Conservation (phyloP, 768 basidiomycete genomes). For the Pleurotus citrinopileatus region DNA sequence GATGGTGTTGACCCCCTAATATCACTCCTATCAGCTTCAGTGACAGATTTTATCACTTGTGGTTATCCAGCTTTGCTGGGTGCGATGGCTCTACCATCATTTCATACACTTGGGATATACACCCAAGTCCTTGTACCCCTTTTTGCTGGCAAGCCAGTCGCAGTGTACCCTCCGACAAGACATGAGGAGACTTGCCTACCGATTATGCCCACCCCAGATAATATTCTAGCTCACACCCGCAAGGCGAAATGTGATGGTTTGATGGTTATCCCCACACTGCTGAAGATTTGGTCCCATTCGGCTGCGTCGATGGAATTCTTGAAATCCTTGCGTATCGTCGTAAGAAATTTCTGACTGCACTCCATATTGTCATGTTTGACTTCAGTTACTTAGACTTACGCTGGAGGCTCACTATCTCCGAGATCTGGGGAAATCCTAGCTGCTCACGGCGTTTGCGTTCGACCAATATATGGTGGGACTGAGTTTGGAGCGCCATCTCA, state of each 20-base stretch:
- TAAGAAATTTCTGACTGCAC: too few species aligned
- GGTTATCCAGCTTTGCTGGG: constrained; percentile 19
- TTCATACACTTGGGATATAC: constrained; percentile 32
- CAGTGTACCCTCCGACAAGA: constrained; percentile 30
- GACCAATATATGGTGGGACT: constrained; percentile 32
- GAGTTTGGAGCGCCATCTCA: constrained; percentile 27
- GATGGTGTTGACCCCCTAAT: too few species aligned
- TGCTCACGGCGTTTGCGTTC: constrained; percentile 29
- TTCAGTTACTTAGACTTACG: constrained; percentile 22
- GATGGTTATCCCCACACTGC: constrained; percentile 33
- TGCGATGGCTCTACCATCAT: constrained; percentile 33
- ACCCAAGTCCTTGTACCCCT: constrained; percentile 29
- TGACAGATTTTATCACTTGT: constrained; percentile 16
- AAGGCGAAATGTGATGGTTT: constrained; percentile 25
- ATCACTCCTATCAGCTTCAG: too few species aligned
- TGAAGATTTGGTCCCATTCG: constrained; percentile 35
- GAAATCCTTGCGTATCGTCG: constrained; percentile 20
- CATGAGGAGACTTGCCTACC: constrained; percentile 23
- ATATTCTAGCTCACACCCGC: constrained; percentile 32
- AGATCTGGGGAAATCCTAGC: constrained; percentile 32
- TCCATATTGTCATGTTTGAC: too few species aligned
- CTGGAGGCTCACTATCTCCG: constrained; percentile 33
- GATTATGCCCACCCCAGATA: constrained; percentile 34
- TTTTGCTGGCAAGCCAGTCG: constrained; percentile 19
- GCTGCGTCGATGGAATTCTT: constrained; percentile 22